A percentile compares a stretch with the other conserved stretches of the same genome.
Conservation (phyloP, 73 alveolate genomes). For the Tetrahymena borealis region DNA sequence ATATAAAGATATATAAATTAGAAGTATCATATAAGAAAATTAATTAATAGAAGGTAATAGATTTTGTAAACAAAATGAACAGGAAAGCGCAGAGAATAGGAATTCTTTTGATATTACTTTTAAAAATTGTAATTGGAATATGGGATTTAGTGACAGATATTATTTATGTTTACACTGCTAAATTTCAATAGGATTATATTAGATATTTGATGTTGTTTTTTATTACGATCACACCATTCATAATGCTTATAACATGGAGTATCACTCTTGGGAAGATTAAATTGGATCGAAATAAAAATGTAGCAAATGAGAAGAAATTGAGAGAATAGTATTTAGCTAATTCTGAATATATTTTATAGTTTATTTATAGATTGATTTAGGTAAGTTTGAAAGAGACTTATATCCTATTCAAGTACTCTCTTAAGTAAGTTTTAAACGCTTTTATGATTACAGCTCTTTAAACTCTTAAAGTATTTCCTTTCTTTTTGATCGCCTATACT, state of each 20-base stretch:
- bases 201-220: neutral
- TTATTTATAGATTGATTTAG: neutral
- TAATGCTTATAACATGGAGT: neutral
- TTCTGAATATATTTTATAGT: neutral
- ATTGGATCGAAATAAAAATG: neutral
- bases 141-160: neutral
- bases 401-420: neutral
- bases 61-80: too few relatives aligned
- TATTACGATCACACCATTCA: neutral
- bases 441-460: neutral
- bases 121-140: neutral
- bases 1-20: too few relatives aligned
- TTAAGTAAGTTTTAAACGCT: neutral
- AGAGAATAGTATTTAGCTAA: neutral
- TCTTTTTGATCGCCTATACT: neutral
- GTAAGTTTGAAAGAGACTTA: neutral
- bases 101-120: neutral
- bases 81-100: neutral
- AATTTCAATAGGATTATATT: neutral
- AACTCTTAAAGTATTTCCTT: neutral
- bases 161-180: neutral
- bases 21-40: too few relatives aligned
- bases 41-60: too few relatives aligned
- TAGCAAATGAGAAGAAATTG: neutral
- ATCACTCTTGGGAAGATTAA: neutral